phyloP scores from a whole-genome alignment of 2,329 filamentous ascomycete genomes.

The Elsinoe fawcettii region DNA sequence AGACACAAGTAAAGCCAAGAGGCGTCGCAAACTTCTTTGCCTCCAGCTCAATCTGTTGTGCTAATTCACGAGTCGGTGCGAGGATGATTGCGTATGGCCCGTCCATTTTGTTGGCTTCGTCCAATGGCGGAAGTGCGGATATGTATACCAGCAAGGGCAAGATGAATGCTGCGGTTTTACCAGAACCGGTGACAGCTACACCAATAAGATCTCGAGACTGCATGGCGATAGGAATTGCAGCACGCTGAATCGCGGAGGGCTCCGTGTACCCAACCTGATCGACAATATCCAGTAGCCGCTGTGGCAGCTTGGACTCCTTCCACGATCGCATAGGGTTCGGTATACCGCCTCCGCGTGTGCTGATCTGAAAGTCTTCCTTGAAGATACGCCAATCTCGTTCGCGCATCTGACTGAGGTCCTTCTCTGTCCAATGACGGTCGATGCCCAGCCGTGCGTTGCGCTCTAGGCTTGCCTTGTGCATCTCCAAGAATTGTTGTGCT shows the following conservation, averaged over 20 bases:
- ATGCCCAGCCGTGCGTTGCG: conserved; percentile 64
- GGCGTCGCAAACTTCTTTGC: conserved; percentile 86
- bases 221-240: conserved; percentile 88
- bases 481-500: conserved; percentile 73
- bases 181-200: conserved; percentile 94
- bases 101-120: conserved; percentile 81
- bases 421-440: conserved; percentile 94
- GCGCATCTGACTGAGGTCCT: conserved; percentile 85
- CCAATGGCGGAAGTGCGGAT: conserved; percentile 74
- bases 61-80: conserved; percentile 91
- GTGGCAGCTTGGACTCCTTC: conserved; percentile 75
- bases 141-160: conserved; percentile 92
- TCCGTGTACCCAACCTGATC: conserved; percentile 82
- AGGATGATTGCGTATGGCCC: conserved; percentile 96
- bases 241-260: conserved; percentile 83
- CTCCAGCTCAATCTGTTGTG: conserved; percentile 93
- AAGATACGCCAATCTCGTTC: conserved; percentile 99
- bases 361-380: conserved; percentile 97
- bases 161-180: conserved; percentile 94
- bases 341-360: conserved; percentile 83
- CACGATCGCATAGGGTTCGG: conserved; percentile 96
- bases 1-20: conserved; percentile 88
- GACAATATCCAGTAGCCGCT: conserved; percentile 70
- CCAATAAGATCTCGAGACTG: conserved; percentile 94
- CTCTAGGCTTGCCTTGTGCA: conserved; percentile 70